Percentiles rank a stretch among this genome's conserved stretches.
Conservation (phyloP, 805 yeast genomes). For the Metschnikowia dekortorum region DNA sequence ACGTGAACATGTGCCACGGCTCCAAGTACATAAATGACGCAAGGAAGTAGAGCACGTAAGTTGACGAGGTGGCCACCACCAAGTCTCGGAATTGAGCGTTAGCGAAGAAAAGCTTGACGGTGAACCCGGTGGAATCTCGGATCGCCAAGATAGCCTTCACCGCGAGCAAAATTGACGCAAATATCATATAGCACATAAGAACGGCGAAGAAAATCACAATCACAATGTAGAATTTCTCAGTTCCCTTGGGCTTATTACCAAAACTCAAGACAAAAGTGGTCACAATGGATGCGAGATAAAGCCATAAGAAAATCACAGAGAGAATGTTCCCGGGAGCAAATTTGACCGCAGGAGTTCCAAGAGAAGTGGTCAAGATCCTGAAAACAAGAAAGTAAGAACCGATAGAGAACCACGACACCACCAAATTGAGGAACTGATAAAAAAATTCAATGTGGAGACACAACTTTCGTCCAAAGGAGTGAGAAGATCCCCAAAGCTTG, state of each 20-base stretch:
- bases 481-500: slow-evolving; percentile 52
- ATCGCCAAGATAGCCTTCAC: slow-evolving; percentile 43
- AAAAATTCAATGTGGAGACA: slow-evolving; percentile 51
- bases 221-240: slow-evolving; percentile 49
- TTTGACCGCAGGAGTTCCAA: slow-evolving; percentile 32
- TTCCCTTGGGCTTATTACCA: slow-evolving; percentile 63
- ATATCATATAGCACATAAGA: slow-evolving; percentile 55
- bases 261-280: slow-evolving; percentile 59
- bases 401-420: slow-evolving; percentile 60
- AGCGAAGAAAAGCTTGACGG: slow-evolving; percentile 43
- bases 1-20: slow-evolving; percentile 63
- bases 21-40: slow-evolving; percentile 57
- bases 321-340: slow-evolving; percentile 46
- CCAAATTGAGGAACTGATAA: slow-evolving; percentile 50
- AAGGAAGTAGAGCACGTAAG: slow-evolving; percentile 57
- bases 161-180: slow-evolving; percentile 56
- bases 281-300: slow-evolving; percentile 52
- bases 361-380: slow-evolving; percentile 55
- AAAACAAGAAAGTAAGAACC: slow-evolving; percentile 63
- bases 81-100: slow-evolving; percentile 44
- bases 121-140: slow-evolving; percentile 33
- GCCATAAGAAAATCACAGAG: slow-evolving; percentile 50
- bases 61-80: slow-evolving; percentile 56
- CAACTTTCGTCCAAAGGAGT: slow-evolving; percentile 46
- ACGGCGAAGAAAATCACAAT: slow-evolving; percentile 55